Evolutionary conservation across 225 moss, liverwort and hornwort genomes (phyloP).

Genomic region (Physcomitrium patens): DNA sequence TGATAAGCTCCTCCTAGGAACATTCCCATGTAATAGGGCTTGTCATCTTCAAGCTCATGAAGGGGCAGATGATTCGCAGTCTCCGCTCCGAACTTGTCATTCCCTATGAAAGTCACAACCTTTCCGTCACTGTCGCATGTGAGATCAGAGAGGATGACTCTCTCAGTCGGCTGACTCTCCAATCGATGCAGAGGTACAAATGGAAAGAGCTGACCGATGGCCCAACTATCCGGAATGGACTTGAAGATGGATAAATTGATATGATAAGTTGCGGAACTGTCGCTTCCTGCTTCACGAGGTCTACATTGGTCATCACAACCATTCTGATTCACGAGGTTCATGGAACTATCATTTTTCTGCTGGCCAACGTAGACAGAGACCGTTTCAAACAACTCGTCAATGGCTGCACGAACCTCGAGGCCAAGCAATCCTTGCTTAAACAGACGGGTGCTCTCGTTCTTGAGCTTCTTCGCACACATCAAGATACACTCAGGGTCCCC

Average conservation of each 20-base stretch:
- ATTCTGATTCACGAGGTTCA: neutral
- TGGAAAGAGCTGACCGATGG: constrained; percentile 87
- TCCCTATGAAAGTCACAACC: constrained; percentile 75
- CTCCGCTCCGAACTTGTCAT: constrained; percentile 44
- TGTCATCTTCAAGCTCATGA: constrained; percentile 60
- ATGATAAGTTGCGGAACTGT: constrained; percentile 69
- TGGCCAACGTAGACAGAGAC: constrained; percentile 40
- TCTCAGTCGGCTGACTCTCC: constrained; percentile 64
- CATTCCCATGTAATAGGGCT: constrained; percentile 87
- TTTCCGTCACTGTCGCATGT: constrained; percentile 97
- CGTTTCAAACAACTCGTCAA: constrained; percentile 72
- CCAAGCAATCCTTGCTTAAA: constrained; percentile 69
- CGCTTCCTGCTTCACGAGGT: constrained; percentile 30
- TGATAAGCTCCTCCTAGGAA: constrained; percentile 95
- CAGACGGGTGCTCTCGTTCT: constrained; percentile 62
- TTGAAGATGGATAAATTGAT: constrained; percentile 89
- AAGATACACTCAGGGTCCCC: constrained; percentile 58
- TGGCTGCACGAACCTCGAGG: constrained; percentile 68
- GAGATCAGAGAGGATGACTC: constrained; percentile 75
- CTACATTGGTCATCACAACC: constrained; percentile 28
- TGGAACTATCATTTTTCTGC: constrained; percentile 29
- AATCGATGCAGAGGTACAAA: constrained; percentile 84
- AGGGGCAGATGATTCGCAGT: constrained; percentile 61
- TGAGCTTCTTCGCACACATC: constrained; percentile 59
- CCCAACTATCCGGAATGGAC: constrained; percentile 93